Evolutionary conservation across 192 early-diverging fungal species (phyloP).

Genomic region (Irineochytrium annulatum): DNA sequence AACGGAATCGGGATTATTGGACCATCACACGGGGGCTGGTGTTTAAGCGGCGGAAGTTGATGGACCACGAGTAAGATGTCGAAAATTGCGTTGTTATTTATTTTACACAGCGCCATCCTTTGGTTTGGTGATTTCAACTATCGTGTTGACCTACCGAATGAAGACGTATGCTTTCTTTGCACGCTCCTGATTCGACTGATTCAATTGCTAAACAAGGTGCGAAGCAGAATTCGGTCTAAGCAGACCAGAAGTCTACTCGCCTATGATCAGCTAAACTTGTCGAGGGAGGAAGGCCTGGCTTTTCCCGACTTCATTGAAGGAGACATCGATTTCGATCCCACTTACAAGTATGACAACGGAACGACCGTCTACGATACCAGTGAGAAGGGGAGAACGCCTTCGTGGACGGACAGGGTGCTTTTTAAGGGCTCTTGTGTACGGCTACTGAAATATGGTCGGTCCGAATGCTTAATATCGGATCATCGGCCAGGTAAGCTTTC

Average conservation of each 20-base stretch:
- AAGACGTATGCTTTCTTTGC: constrained; percentile 40
- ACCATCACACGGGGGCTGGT: constrained; percentile 24
- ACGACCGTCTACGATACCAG: constrained; percentile 77
- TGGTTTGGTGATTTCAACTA: constrained; percentile 97
- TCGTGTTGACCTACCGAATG: constrained; percentile 72
- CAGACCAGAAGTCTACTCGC: constrained; percentile 14
- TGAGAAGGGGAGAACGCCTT: constrained; percentile 87
- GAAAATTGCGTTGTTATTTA: not conserved
- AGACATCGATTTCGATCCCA: constrained; percentile 74
- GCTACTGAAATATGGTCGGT: constrained; percentile 23
- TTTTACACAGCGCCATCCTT: constrained; percentile 35
- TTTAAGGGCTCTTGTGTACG: constrained; percentile 44
- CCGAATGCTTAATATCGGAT: constrained; percentile 10
- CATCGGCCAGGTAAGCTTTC: constrained; percentile 6
- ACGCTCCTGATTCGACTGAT: not conserved
- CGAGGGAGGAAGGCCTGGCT: constrained; percentile 48
- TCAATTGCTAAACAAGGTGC: not conserved
- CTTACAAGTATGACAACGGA: constrained; percentile 93
- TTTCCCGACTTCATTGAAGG: constrained; percentile 75
- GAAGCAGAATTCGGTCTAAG: not conserved
- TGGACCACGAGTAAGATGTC: constrained; percentile 69
- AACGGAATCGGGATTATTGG: constrained; percentile 17
- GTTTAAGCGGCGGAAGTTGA: constrained; percentile 73
- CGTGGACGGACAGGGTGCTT: constrained; percentile 91
- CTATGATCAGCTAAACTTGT: constrained; percentile 44